Evolutionary conservation across 2,329 filamentous ascomycete species (phyloP).

Genomic region (Drechmeria coniospora): DNA sequence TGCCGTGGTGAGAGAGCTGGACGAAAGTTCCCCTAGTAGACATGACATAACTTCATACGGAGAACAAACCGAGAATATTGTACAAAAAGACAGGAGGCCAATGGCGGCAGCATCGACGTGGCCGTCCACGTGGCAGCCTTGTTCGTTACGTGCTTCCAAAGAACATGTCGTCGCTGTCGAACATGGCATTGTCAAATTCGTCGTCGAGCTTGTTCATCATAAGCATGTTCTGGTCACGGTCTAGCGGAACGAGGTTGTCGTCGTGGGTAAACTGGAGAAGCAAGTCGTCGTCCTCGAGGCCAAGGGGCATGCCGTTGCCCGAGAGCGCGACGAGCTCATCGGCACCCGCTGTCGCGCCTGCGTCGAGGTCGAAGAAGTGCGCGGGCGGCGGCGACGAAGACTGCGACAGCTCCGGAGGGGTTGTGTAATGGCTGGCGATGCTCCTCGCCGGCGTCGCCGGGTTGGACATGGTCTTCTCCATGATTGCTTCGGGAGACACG

Average conservation of each 20-base stretch:
- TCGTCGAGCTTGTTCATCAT: constrained; percentile 40
- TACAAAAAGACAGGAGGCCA: constrained; percentile 1
- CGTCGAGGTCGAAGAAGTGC: constrained; percentile 32
- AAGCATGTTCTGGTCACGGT: constrained; percentile 30
- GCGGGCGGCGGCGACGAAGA: constrained; percentile 39
- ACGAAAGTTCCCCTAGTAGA: constrained; percentile 3
- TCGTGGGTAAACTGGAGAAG: constrained; percentile 26
- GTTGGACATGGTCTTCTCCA: constrained; percentile 21
- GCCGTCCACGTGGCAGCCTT: background rate
- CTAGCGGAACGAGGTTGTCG: constrained; percentile 25
- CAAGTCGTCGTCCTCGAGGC: constrained; percentile 29
- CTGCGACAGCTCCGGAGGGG: constrained; percentile 44
- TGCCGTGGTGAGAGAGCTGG: background rate
- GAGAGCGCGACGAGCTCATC: constrained; percentile 19
- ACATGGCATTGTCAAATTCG: constrained; percentile 37
- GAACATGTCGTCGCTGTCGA: constrained; percentile 36
- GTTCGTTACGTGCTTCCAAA: constrained; percentile 23
- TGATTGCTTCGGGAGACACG: constrained; percentile 30
- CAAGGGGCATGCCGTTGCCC: constrained; percentile 16
- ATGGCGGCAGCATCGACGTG: background rate
- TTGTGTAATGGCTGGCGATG: constrained; percentile 35
- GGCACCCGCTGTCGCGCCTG: constrained; percentile 16
- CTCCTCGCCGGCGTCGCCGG: constrained; percentile 35
- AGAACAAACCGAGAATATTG: constrained; percentile 2
- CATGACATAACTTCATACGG: constrained; percentile 2